Evolutionary conservation across 805 yeast genomes (phyloP).

Genomic region (Candida glaebosa): DNA sequence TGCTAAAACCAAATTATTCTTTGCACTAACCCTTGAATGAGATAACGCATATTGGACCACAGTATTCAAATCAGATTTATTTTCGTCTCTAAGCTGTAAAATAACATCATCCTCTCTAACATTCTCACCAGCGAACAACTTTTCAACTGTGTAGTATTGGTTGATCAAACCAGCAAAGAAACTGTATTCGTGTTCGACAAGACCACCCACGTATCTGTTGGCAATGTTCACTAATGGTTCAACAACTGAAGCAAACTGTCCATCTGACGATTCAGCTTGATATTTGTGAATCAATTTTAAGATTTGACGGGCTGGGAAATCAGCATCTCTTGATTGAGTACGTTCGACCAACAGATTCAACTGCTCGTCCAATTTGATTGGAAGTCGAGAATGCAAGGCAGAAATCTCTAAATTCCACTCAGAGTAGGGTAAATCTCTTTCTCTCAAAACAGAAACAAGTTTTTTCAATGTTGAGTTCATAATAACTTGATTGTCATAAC

Average conservation of each 20-base stretch:
- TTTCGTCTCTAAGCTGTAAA: conserved; percentile 80
- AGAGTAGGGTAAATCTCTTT: conserved; percentile 83
- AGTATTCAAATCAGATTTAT: conserved; percentile 67
- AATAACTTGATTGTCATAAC: conserved; percentile 94
- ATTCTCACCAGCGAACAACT: conserved; percentile 70
- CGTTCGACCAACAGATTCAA: conserved; percentile 66
- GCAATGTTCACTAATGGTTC: conserved; percentile 76
- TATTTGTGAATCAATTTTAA: conserved; percentile 67
- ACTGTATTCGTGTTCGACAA: conserved; percentile 77
- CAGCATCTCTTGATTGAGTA: conserved; percentile 60
- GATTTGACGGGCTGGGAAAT: conserved; percentile 91
- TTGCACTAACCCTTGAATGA: conserved; percentile 90
- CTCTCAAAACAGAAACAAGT: conserved; percentile 68
- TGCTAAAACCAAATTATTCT: conserved; percentile 85
- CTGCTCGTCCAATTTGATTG: conserved; percentile 67
- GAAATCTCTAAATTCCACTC: conserved; percentile 87
- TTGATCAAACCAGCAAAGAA: conserved; percentile 68
- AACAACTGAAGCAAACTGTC: conserved; percentile 48
- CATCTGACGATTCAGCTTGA: conserved; percentile 38
- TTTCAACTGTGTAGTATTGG: conserved; percentile 76
- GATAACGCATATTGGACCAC: conserved; percentile 77
- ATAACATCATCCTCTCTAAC: conserved; percentile 86
- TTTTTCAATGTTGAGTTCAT: conserved; percentile 79
- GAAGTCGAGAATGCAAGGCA: conserved; percentile 89
- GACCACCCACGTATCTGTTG: conserved; percentile 65